Conservation (phyloP, 2,329 filamentous ascomycete species). For the Gaeumannomyces sp. region DNA sequence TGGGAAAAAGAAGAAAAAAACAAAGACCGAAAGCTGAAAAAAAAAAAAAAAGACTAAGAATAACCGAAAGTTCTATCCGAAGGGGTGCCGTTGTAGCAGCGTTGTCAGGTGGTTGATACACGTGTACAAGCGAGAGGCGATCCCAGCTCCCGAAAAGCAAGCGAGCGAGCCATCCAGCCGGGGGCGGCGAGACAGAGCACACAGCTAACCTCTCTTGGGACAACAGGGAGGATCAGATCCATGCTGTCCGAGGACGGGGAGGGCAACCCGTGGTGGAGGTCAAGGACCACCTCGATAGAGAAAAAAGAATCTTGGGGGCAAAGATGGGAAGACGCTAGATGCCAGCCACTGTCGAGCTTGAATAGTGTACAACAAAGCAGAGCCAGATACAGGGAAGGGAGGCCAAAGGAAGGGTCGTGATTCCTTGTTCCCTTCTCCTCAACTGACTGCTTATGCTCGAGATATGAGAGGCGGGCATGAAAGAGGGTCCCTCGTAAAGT, state of each 20-base stretch:
- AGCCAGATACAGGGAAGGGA: not conserved
- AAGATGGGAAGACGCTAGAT: not conserved
- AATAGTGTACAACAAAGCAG: conserved; percentile 10
- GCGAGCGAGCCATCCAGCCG: not conserved
- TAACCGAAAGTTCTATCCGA: conserved; percentile 4
- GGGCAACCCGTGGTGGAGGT: not conserved
- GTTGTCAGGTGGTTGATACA: conserved; percentile 7
- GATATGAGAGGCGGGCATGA: not conserved
- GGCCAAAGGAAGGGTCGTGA: not conserved
- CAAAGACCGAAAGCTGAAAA: not conserved
- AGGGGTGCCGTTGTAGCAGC: conserved; percentile 2
- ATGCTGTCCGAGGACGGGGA: not conserved
- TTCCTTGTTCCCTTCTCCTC: not conserved
- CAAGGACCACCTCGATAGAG: not conserved
- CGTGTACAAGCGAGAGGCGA: conserved; percentile 4
- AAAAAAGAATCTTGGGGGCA: not conserved
- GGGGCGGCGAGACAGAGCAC: not conserved
- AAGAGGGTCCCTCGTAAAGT: not conserved
- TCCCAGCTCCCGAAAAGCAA: not conserved
- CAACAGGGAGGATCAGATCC: no score
- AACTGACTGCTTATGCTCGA: conserved; percentile 1
- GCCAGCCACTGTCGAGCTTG: conserved; percentile 5
- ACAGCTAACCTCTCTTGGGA: not conserved
- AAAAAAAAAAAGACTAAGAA: not conserved
- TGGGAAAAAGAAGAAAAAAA: not conserved